phyloP scores from a whole-genome alignment of 768 basidiomycete genomes.

The Chalciporus pseudorubinellus region DNA sequence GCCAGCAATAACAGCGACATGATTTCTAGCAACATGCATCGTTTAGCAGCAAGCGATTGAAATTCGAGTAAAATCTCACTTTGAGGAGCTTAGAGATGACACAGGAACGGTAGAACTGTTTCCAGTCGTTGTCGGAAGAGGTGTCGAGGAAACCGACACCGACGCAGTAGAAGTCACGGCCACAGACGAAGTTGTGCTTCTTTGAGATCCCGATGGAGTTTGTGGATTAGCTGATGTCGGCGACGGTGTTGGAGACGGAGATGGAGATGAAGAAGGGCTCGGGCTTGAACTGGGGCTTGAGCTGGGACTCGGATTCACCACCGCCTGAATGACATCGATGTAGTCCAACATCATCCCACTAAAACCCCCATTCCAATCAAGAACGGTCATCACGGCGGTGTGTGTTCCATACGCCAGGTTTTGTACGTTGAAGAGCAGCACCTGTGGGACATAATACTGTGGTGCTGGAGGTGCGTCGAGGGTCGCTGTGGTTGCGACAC shows the following conservation, averaged over 20 bases:
- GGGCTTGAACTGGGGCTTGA: neutral
- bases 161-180: conserved; percentile 1
- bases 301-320: conserved; percentile 4
- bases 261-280: too few species aligned
- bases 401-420: conserved; percentile 23
- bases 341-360: conserved; percentile 33
- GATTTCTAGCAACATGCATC: conserved; percentile 3
- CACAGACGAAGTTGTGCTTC: neutral
- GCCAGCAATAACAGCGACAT: conserved; percentile 16
- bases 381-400: conserved; percentile 22
- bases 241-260: conserved; percentile 4
- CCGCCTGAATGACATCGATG: conserved; percentile 22
- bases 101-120: neutral
- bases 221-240: neutral
- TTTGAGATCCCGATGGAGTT: conserved; percentile 3
- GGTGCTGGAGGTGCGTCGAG: conserved; percentile 22
- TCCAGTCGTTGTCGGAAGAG: conserved; percentile 12
- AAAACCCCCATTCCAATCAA: conserved; percentile 22
- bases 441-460: conserved; percentile 23
- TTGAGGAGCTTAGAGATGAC: conserved; percentile 2
- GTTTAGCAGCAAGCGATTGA: neutral
- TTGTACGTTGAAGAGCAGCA: conserved; percentile 20
- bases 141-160: neutral
- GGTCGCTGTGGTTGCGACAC: conserved; percentile 19
- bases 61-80: conserved; percentile 7